Evolutionary conservation across 176 grass and related monocot genomes (phyloP).

Genomic region (Pharus latifolius): DNA sequence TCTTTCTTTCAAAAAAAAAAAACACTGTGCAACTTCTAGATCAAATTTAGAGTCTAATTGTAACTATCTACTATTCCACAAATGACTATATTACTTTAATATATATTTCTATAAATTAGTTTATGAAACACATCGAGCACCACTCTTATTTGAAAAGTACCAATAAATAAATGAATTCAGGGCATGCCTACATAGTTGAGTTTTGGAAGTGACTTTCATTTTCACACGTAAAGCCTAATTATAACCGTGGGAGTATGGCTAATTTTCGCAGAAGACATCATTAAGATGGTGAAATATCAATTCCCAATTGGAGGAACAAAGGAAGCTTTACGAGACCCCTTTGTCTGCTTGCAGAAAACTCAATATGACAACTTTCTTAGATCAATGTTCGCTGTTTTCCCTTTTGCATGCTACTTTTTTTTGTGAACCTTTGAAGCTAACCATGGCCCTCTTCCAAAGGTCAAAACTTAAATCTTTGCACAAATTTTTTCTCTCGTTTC

Average conservation of each 20-base stretch:
- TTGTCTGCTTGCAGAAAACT: slow-evolving; percentile 9
- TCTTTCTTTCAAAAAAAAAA: too few relatives aligned
- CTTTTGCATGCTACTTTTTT: slow-evolving; percentile 8
- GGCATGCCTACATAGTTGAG: not conserved
- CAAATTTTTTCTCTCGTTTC: not conserved
- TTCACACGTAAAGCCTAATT: not conserved
- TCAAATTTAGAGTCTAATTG: too few relatives aligned
- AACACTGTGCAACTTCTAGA: too few relatives aligned
- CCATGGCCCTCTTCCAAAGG: not conserved
- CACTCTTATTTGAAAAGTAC: too few relatives aligned
- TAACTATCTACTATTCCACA: too few relatives aligned
- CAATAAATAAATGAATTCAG: not conserved
- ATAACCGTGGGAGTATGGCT: not conserved
- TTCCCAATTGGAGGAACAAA: not conserved
- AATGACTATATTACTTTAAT: too few relatives aligned
- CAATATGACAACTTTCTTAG: not conserved
- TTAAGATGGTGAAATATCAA: slow-evolving; percentile 13
- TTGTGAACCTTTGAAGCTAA: slow-evolving; percentile 33
- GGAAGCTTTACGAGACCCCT: not conserved
- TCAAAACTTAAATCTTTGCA: not conserved
- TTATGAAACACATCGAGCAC: too few relatives aligned
- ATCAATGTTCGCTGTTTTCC: slow-evolving; percentile 11
- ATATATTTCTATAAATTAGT: too few relatives aligned
- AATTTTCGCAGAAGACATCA: not conserved
- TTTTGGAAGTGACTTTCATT: not conserved